phyloP scores from a whole-genome alignment of 768 basidiomycete species.

The Boletus rubescentipes region DNA sequence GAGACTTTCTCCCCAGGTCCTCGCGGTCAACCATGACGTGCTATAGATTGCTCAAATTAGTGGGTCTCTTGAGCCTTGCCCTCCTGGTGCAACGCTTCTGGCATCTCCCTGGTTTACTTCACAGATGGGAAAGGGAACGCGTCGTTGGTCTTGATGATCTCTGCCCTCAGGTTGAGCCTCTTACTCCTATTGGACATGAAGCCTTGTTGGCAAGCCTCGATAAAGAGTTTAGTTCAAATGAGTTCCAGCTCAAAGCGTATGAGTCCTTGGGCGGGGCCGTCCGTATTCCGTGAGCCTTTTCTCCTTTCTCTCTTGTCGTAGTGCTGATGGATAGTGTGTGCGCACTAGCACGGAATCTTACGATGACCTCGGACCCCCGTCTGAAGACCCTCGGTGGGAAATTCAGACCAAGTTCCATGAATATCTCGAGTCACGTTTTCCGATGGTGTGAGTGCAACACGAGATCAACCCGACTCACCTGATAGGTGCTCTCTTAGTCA shows the following conservation, averaged over 20 bases:
- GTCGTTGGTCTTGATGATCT: conserved; percentile 7
- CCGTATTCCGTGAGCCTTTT: conserved; percentile 28
- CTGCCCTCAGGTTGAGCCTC: conserved; percentile 29
- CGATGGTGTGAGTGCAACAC: conserved; percentile 46
- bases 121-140: background rate
- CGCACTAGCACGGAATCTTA: conserved; percentile 50
- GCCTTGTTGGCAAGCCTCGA: conserved; percentile 25
- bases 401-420: conserved; percentile 25
- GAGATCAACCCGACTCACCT: background rate
- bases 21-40: background rate
- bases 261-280: conserved; percentile 38
- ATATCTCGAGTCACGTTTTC: conserved; percentile 48
- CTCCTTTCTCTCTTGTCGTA: background rate
- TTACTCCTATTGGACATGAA: conserved; percentile 15
- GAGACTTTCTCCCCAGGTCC: background rate
- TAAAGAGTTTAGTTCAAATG: conserved; percentile 16
- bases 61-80: conserved; percentile 5
- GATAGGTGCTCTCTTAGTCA: conserved; percentile 36
- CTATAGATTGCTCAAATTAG: background rate
- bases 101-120: background rate
- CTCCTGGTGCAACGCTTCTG: conserved; percentile 8
- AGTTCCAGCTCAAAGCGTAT: conserved; percentile 31
- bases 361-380: conserved; percentile 48
- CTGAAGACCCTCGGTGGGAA: conserved; percentile 45
- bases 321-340: background rate